Evolutionary conservation across 768 basidiomycete genomes (phyloP).

Genomic region (Lenzites betulinus): DNA sequence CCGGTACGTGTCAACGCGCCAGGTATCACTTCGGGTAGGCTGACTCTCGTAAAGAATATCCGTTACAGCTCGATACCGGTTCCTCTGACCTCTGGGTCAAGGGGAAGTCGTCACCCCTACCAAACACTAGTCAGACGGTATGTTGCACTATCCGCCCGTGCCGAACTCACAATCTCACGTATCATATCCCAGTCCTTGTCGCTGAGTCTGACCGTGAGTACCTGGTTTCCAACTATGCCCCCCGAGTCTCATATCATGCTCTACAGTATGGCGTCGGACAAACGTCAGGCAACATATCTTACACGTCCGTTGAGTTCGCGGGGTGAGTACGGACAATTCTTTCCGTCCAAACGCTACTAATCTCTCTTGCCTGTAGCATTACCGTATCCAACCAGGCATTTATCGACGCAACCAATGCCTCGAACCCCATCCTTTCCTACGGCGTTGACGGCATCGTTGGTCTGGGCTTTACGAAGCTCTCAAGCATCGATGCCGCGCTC

Average conservation of each 20-base stretch:
- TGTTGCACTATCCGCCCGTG: conserved; percentile 16
- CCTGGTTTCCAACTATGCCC: not conserved
- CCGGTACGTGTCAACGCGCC: conserved; percentile 46
- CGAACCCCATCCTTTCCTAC: conserved; percentile 73
- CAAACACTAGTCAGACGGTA: conserved; percentile 24
- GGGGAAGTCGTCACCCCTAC: conserved; percentile 23
- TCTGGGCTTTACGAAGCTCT: conserved; percentile 77
- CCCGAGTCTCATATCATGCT: not conserved
- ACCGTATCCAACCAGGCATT: conserved; percentile 69
- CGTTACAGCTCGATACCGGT: conserved; percentile 82
- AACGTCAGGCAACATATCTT: conserved; percentile 66
- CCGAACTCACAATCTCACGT: conserved; percentile 1
- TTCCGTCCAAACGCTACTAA: not conserved
- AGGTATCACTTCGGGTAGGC: not conserved
- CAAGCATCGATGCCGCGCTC: conserved; percentile 58
- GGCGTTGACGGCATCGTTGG: conserved; percentile 75
- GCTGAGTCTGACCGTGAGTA: conserved; percentile 65
- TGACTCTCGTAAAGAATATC: conserved; percentile 49
- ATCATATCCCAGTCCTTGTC: conserved; percentile 39
- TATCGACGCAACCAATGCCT: conserved; percentile 60
- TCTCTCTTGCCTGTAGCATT: conserved; percentile 44
- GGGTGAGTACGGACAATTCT: conserved; percentile 47
- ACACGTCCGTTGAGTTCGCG: conserved; percentile 66
- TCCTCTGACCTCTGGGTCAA: conserved; percentile 77
- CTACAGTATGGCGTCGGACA: conserved; percentile 79